Conservation (phyloP, 1,139 yeast species). For the Debaryomyces coudertii region DNA sequence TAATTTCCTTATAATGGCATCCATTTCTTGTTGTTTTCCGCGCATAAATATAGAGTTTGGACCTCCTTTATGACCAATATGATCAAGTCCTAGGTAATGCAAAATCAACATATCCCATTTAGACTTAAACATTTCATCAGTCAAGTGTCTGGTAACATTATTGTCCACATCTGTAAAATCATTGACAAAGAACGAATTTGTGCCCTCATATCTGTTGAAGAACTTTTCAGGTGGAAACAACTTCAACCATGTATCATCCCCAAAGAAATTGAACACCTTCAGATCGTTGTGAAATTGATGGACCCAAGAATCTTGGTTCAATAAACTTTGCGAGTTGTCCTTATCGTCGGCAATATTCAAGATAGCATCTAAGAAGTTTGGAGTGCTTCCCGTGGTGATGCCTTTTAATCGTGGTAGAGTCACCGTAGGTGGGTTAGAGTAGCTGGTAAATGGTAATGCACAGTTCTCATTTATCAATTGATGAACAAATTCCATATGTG, state of each 20-base stretch:
- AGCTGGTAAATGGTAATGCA: conserved; percentile 89
- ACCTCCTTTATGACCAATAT: conserved; percentile 97
- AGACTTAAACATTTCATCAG: conserved; percentile 46
- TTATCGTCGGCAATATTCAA: conserved; percentile 87
- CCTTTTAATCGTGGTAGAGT: conserved; percentile 80
- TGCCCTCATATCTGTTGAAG: conserved; percentile 76
- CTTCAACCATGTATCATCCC: conserved; percentile 97
- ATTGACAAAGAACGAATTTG: conserved; percentile 90
- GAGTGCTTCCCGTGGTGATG: conserved; percentile 80
- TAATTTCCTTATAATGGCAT: conserved; percentile 56
- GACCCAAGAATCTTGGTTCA: conserved; percentile 86
- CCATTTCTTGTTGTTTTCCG: conserved; percentile 84
- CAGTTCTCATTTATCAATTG: conserved; percentile 61
- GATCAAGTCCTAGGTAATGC: conserved; percentile 93
- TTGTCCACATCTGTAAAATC: conserved; percentile 93
- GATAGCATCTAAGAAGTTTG: conserved; percentile 82
- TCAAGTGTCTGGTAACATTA: conserved; percentile 89
- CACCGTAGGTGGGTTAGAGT: conserved; percentile 85
- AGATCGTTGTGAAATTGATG: conserved; percentile 57
- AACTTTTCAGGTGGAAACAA: conserved; percentile 64
- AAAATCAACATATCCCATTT: conserved; percentile 86
- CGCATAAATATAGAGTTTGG: conserved; percentile 81
- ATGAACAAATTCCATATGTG: conserved; percentile 68
- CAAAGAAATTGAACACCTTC: conserved; percentile 72
- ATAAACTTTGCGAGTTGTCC: conserved; percentile 74